These are phyloP conservation scores for Phytophthora europaea DNA, from an alignment of 352 stramenopile genomes.

Conservation along the genomic window DNA sequence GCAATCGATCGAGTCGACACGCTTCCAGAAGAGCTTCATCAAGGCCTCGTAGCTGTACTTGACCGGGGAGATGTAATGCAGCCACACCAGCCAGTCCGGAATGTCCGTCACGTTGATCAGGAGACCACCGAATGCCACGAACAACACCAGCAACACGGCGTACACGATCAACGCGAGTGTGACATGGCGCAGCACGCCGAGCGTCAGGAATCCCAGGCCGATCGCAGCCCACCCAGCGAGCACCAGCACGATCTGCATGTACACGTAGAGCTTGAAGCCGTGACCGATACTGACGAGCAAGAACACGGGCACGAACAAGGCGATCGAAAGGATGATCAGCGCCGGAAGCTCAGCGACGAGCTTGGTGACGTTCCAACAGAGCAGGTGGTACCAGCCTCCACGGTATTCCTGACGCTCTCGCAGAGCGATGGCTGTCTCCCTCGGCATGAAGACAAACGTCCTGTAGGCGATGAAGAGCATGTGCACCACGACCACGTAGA, in stretches of 20 bases:
- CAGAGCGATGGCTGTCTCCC: constrained; percentile 52
- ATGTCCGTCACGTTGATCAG: constrained; percentile 56
- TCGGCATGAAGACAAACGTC: constrained; percentile 49
- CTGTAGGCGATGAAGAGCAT: constrained; percentile 55
- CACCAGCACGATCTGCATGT: constrained; percentile 58
- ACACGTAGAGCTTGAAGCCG: constrained; percentile 53
- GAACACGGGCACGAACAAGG: constrained; percentile 52
- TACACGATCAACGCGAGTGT: constrained; percentile 49
- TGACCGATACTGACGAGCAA: constrained; percentile 54
- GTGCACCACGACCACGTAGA: constrained; percentile 60
- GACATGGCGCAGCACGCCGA: constrained; percentile 40
- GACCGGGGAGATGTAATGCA: constrained; percentile 71
- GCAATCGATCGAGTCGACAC: constrained; percentile 48
- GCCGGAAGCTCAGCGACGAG: constrained; percentile 49
- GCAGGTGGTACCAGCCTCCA: constrained; percentile 49
- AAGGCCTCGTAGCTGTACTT: constrained; percentile 62
- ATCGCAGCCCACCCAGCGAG: constrained; percentile 47
- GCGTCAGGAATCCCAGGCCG: constrained; percentile 43
- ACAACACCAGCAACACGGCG: constrained; percentile 43
- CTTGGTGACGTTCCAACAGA: constrained; percentile 60
- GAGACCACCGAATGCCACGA: constrained; percentile 54
- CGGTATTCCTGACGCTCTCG: constrained; percentile 56
- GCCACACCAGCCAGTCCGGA: constrained; percentile 62
- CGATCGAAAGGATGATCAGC: constrained; percentile 51
- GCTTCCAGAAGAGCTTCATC: constrained; percentile 65